A percentile compares a stretch with the other conserved stretches of the same genome.
These are phyloP conservation scores for Amaranthus cruentus DNA, from an alignment of 148 eudicot species.

Conservation along the genomic window DNA sequence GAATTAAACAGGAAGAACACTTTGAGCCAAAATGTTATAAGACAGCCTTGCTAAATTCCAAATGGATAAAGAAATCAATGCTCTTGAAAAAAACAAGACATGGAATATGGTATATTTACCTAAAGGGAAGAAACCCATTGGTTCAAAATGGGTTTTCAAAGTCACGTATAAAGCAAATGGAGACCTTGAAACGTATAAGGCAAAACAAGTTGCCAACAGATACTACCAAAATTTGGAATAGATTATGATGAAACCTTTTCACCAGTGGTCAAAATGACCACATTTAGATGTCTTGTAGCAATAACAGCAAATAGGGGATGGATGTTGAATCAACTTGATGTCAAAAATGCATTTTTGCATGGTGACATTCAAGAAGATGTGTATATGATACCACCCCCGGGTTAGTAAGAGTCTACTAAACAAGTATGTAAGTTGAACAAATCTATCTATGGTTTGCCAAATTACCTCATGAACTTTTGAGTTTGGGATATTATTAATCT, in stretches of 20 bases:
- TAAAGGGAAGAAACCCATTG: not conserved
- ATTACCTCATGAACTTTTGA: not conserved
- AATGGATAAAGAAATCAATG: not conserved
- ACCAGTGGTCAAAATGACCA: not conserved
- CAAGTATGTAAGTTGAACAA: not conserved
- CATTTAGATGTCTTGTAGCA: not conserved
- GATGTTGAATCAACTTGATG: not conserved
- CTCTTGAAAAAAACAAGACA: not conserved
- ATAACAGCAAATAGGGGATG: not conserved
- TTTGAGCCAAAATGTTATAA: too few relatives aligned
- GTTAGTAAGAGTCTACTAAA: not conserved
- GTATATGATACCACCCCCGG: not conserved
- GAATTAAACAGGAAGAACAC: too few relatives aligned
- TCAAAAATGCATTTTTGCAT: not conserved
- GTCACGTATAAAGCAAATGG: not conserved
- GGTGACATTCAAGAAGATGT: not conserved
- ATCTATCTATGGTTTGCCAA: not conserved
- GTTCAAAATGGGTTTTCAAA: not conserved
- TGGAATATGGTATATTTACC: not conserved
- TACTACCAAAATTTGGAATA: not conserved
- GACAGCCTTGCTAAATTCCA: too few relatives aligned
- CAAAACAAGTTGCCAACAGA: too few relatives aligned
- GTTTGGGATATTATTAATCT: not conserved
- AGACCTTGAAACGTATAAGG: not conserved
- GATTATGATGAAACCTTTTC: not conserved